These are phyloP conservation scores for Fusarium staphyleae DNA, from an alignment of 2,329 filamentous ascomycete genomes.

Conservation along the genomic window DNA sequence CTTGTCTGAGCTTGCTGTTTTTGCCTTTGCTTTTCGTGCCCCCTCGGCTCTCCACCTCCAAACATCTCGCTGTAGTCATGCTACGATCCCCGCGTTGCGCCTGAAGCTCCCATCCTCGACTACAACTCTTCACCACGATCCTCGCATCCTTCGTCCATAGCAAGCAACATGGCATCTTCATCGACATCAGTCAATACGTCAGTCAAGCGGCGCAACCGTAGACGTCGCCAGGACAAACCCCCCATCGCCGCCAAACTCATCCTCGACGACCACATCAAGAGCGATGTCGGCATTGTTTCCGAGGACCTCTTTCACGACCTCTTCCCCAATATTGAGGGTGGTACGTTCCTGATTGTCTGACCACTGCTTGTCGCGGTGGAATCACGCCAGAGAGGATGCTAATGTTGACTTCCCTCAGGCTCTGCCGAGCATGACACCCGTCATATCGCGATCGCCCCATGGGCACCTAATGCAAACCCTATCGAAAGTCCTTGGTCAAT, in stretches of 20 bases:
- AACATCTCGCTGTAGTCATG: constrained; percentile 19
- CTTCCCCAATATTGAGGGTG: constrained; percentile 67
- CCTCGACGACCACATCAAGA: constrained; percentile 84
- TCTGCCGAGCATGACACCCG: constrained; percentile 52
- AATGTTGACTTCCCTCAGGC: constrained; percentile 17
- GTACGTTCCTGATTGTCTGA: constrained; percentile 50
- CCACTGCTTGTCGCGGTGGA: not conserved
- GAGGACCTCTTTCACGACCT: constrained; percentile 85
- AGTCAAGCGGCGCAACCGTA: constrained; percentile 54
- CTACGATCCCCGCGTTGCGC: constrained; percentile 30
- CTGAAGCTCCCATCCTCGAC: constrained; percentile 25
- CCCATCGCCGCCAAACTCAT: constrained; percentile 81
- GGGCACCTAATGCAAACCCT: constrained; percentile 65
- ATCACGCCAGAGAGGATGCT: constrained; percentile 5
- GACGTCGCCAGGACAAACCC: constrained; percentile 72
- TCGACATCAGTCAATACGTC: constrained; percentile 37
- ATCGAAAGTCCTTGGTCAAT: constrained; percentile 82
- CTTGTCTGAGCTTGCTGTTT: not conserved
- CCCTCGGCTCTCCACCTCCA: constrained; percentile 2
- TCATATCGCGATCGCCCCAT: constrained; percentile 77
- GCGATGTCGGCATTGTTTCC: constrained; percentile 85
- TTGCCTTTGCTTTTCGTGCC: not conserved
- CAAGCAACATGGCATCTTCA: constrained; percentile 42
- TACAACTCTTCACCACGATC: not conserved
- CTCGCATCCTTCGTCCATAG: not conserved